Evolutionary conservation across 2,329 filamentous ascomycete genomes (phyloP), one percentile per base, ranked within the genome.

Genomic region (Fusarium pseudoanthophilum): DNA sequence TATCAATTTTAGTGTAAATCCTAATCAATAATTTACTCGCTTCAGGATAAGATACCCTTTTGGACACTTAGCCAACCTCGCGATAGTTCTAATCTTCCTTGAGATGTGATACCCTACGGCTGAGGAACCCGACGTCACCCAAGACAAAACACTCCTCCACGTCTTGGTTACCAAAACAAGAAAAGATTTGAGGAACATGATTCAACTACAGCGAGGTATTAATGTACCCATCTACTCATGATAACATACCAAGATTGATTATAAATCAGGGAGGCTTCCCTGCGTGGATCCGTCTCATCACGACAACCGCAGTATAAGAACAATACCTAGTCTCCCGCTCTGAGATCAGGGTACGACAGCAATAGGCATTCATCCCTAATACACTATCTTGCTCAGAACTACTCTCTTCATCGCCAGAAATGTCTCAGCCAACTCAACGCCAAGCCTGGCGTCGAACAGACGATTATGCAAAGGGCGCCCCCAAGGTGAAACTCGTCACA

Each of bases 401-500:
- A 14, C 18, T 15, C 18, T 18, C 9, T 39, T 26, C 18, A 30
- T 9, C n/a, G 13, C 11, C 14, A 49, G 30, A 24, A 40, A 72
- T 69, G 72, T 51, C 59, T 64, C 64, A 57, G 4, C 59, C 63
- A 24, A 65, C 65, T 58, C 69, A 65, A n/a, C 64, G 79, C 28
- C 75, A 67, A 15, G 75, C 71, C 42, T 80, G 60, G 57, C 79
- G 79, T 20, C 66, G 79, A 37, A 80, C 79, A 26, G 79, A 80
- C 53, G 76, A 78, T 61, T 77, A 72, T 61, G 72, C 78, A 1
- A 79, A 79, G 0, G 78, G 78, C 21, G 78, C 73, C 1, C 71
- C 80, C 28, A 83, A 81, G 59, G 43, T 83, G 10, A 78, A 81
- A 69, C 78, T 82, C 7, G 69, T 82, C 26, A 76, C 73, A 2